A percentile compares a stretch with the other conserved stretches of the same genome.
phyloP scores from a whole-genome alignment of 257 asterid genomes.

The Coffea eugenioides region DNA sequence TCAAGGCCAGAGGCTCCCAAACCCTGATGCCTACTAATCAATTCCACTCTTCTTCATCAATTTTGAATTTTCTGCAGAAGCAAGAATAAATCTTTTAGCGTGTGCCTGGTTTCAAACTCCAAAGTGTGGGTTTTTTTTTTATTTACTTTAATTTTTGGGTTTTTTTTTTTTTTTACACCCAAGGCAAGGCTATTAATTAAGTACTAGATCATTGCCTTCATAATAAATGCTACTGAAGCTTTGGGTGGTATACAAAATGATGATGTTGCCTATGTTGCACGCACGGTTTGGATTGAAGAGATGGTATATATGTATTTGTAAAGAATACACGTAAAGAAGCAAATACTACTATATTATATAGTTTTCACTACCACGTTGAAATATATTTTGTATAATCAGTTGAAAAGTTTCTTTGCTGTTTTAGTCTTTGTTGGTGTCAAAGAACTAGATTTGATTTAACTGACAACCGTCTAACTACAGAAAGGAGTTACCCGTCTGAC shows the following conservation, averaged over 20 bases:
- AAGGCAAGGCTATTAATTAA: background rate
- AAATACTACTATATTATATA: background rate
- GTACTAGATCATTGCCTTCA: background rate
- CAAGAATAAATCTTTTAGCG: background rate
- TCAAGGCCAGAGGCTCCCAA: too few species aligned
- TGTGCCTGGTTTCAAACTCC: background rate
- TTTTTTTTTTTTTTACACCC: background rate
- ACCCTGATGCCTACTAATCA: slow-evolving; percentile 18
- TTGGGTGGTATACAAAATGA: background rate
- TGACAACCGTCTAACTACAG: too few species aligned
- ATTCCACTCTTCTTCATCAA: background rate
- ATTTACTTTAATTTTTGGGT: background rate
- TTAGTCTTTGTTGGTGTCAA: background rate
- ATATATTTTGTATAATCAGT: background rate
- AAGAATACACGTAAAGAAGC: background rate
- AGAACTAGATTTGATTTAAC: too few species aligned
- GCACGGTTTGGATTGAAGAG: background rate
- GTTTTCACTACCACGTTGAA: background rate
- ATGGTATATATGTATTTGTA: background rate
- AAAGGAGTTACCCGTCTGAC: too few species aligned
- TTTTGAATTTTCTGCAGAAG: background rate
- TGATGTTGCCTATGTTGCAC: background rate
- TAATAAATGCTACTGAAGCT: slow-evolving; percentile 1
- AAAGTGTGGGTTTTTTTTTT: background rate
- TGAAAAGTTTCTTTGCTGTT: background rate